These are phyloP conservation scores for Sporothrix sp. DNA, from an alignment of 2,329 filamentous ascomycete genomes.

Conservation along the genomic window DNA sequence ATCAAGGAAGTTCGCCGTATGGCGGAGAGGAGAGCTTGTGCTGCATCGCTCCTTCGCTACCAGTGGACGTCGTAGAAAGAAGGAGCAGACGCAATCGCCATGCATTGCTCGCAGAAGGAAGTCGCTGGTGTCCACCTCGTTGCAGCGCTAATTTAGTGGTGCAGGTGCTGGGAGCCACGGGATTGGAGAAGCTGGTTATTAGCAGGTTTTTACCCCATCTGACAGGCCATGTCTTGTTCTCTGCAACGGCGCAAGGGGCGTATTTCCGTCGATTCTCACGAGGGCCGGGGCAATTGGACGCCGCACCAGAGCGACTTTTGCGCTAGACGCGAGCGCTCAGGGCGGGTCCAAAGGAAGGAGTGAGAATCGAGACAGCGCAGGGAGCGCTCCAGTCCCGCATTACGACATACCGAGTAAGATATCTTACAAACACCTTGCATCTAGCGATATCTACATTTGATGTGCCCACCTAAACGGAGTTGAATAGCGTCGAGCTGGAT, in stretches of 20 bases:
- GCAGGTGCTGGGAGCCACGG: conserved; percentile 16
- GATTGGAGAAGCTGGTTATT: conserved; percentile 13
- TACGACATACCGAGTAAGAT: too few relatives aligned
- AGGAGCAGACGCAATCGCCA: too few relatives aligned
- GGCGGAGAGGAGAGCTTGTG: neutral
- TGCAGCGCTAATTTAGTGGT: conserved; percentile 13
- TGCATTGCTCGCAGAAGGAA: too few relatives aligned
- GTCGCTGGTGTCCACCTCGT: too few relatives aligned
- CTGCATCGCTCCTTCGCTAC: neutral
- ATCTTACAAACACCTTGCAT: neutral
- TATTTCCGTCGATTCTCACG: conserved; percentile 7
- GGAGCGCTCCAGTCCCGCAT: too few relatives aligned
- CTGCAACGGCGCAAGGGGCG: neutral
- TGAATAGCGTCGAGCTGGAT: too few relatives aligned
- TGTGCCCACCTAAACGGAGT: too few relatives aligned
- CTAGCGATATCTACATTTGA: neutral
- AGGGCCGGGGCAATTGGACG: too few relatives aligned
- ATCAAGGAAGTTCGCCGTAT: too few relatives aligned
- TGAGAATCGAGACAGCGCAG: neutral
- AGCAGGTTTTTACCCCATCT: neutral
- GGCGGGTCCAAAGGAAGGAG: neutral
- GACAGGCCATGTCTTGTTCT: neutral
- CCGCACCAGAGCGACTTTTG: neutral
- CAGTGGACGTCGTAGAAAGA: neutral
- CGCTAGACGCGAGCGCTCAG: neutral